Conservation (phyloP, 2,329 filamentous ascomycete genomes). For the Aplosporella prunicola region DNA sequence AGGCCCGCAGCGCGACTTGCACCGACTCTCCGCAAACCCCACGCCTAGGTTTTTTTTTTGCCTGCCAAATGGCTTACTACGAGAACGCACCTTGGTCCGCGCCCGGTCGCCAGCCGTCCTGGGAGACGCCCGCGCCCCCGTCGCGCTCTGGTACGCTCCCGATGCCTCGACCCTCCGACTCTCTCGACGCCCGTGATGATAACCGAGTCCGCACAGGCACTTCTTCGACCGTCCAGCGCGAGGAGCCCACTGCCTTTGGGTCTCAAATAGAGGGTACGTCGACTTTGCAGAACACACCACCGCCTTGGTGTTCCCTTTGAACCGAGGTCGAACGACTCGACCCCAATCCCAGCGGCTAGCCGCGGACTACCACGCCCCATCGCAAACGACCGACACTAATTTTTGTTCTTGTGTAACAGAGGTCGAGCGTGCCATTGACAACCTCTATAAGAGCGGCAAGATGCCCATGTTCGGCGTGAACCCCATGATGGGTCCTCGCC, state of each 20-base stretch:
- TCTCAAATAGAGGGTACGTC: conserved; percentile 83
- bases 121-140: conserved; percentile 64
- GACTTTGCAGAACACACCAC: background rate
- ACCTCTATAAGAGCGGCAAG: conserved; percentile 94
- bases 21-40: background rate
- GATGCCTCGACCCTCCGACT: conserved; percentile 13
- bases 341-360: too few species aligned
- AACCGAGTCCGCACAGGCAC: conserved; percentile 48
- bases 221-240: conserved; percentile 56
- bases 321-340: too few species aligned
- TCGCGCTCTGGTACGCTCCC: conserved; percentile 57
- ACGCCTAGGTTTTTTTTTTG: background rate
- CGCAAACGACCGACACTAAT: too few species aligned
- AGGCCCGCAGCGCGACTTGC: too few species aligned
- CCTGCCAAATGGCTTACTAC: conserved; percentile 58
- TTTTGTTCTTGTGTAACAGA: too few species aligned
- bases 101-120: conserved; percentile 54
- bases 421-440: conserved; percentile 91
- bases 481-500: conserved; percentile 40
- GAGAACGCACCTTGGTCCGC: conserved; percentile 56
- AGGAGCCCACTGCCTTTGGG: conserved; percentile 69
- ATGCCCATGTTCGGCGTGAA: conserved; percentile 40
- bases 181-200: conserved; percentile 1
- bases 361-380: too few species aligned
- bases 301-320: too few species aligned